These are phyloP conservation scores for Echium plantagineum DNA, from an alignment of 257 asterid genomes.

Conservation along the genomic window DNA sequence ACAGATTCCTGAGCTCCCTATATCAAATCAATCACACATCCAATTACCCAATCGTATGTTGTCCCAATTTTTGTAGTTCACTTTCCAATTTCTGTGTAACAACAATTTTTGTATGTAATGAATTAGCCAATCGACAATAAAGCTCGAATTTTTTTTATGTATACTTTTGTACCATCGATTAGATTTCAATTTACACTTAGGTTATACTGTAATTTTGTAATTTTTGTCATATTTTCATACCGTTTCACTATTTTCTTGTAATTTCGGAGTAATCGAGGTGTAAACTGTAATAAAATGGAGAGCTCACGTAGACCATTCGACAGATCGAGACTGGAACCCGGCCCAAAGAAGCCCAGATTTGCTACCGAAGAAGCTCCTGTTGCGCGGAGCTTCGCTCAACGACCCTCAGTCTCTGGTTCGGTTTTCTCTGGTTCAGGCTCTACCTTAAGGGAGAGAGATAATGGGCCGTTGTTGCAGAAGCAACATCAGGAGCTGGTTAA, in stretches of 20 bases:
- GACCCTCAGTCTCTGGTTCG: too few relatives aligned
- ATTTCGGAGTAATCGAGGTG: too few relatives aligned
- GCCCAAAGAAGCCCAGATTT: slow-evolving; percentile 75
- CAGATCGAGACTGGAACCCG: slow-evolving; percentile 66
- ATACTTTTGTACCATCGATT: background rate
- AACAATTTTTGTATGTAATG: background rate
- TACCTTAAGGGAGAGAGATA: too few relatives aligned
- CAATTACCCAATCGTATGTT: background rate
- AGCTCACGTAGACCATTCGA: slow-evolving; percentile 70
- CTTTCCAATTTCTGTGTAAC: background rate
- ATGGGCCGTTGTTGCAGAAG: slow-evolving; percentile 16
- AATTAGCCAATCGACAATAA: background rate
- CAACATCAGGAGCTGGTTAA: slow-evolving; percentile 67
- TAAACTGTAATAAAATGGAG: slow-evolving; percentile 45
- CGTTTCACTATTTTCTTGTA: too few relatives aligned
- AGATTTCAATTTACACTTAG: too few relatives aligned
- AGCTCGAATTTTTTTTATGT: background rate
- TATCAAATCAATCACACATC: background rate
- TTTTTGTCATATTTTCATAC: background rate
- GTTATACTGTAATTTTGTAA: background rate
- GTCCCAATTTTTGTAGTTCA: too few relatives aligned
- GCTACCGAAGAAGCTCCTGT: slow-evolving; percentile 16
- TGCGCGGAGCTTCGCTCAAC: too few relatives aligned
- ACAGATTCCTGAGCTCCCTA: background rate
- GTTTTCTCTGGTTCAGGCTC: too few relatives aligned